These are phyloP conservation scores for Balakata baccata DNA, from an alignment of 345 rosid genomes.

Conservation along the genomic window DNA sequence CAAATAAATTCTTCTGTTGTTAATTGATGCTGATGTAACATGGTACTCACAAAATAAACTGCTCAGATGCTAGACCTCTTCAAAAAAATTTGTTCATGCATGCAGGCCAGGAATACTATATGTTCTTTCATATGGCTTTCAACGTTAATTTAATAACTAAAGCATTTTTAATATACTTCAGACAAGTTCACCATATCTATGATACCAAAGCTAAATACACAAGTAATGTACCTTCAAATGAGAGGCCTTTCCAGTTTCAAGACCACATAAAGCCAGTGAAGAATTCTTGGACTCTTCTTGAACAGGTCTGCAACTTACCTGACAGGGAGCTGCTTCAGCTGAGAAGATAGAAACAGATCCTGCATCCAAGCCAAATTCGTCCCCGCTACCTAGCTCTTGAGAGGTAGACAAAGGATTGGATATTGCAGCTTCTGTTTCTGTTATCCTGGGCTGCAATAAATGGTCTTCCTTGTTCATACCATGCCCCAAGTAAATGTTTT, in stretches of 20 bases:
- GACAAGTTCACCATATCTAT: background rate
- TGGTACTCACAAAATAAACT: background rate
- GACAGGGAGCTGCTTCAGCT: slow-evolving; percentile 28
- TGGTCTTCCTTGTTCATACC: slow-evolving; percentile 17
- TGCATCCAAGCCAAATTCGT: slow-evolving; percentile 15
- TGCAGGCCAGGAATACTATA: background rate
- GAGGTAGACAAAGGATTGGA: slow-evolving; percentile 20
- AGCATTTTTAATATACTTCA: background rate
- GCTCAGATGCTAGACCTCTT: background rate
- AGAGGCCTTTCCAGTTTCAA: slow-evolving; percentile 22
- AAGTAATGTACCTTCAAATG: slow-evolving; percentile 37
- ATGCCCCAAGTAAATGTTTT: background rate
- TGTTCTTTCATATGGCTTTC: background rate
- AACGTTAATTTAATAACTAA: background rate
- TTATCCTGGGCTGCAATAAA: slow-evolving; percentile 16
- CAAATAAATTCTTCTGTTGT: background rate
- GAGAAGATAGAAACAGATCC: slow-evolving; percentile 21
- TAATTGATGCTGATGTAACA: background rate
- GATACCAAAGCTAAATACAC: background rate
- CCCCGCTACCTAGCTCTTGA: slow-evolving; percentile 14
- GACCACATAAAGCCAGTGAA: slow-evolving; percentile 1
- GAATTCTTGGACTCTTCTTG: slow-evolving; percentile 21
- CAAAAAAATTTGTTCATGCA: background rate
- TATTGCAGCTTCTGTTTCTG: slow-evolving; percentile 20
- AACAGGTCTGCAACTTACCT: slow-evolving; percentile 7